Percentiles rank a stretch among this genome's conserved stretches.
Conservation (phyloP, 805 yeast species). For the Nakazawaea laoshanensis region DNA sequence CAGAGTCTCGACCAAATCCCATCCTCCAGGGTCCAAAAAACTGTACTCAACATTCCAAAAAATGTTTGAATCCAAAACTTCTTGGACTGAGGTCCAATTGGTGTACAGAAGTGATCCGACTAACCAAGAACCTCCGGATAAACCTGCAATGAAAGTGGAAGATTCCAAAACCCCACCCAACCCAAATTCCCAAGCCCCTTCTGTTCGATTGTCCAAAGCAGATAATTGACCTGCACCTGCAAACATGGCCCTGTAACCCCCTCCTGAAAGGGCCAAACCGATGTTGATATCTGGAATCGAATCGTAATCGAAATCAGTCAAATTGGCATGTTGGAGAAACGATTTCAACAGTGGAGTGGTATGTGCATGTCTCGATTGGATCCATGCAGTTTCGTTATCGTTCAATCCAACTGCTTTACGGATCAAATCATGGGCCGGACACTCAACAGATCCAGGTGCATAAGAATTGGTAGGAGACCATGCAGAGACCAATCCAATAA, state of each 20-base stretch:
- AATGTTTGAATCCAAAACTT: constrained; percentile 14
- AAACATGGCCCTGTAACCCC: constrained; percentile 53
- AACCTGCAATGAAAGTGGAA: constrained; percentile 49
- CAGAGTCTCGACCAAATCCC: constrained; percentile 21
- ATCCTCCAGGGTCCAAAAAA: constrained; percentile 25
- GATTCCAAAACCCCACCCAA: constrained; percentile 48
- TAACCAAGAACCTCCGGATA: constrained; percentile 71
- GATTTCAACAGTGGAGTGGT: constrained; percentile 35
- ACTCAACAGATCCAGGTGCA: constrained; percentile 50
- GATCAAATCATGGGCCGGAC: constrained; percentile 27
- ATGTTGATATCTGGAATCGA: constrained; percentile 32
- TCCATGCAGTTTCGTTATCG: constrained; percentile 41
- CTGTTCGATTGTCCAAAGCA: constrained; percentile 43
- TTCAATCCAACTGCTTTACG: constrained; percentile 43
- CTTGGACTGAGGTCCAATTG: constrained; percentile 26
- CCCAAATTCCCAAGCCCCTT: constrained; percentile 21
- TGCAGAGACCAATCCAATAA: background rate
- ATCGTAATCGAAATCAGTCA: constrained; percentile 37
- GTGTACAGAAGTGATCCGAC: constrained; percentile 38
- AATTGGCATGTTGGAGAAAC: constrained; percentile 35
- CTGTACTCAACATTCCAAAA: constrained; percentile 39
- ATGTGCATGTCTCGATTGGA: constrained; percentile 33
- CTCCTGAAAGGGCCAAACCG: constrained; percentile 35
- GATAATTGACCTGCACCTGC: constrained; percentile 46
- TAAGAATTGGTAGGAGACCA: constrained; percentile 54